Evolutionary conservation across 2,329 filamentous ascomycete species (phyloP).

Genomic region (Tolypocladium guangdongense): DNA sequence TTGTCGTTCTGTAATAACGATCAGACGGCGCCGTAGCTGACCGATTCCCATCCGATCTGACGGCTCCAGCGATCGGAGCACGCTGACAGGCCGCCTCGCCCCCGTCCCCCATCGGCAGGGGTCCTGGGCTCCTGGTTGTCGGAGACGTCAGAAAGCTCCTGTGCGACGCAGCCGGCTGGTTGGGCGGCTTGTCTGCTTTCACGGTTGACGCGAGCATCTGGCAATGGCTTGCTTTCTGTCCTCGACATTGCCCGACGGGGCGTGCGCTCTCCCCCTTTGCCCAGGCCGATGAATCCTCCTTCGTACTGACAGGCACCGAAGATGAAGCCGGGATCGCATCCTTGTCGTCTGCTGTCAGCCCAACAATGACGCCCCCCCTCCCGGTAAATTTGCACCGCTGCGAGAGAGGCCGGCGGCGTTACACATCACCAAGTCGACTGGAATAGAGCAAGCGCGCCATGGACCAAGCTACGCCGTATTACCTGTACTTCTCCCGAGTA

Average conservation of each 20-base stretch:
- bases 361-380: no score
- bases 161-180: not conserved
- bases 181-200: no score
- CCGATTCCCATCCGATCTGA: constrained; percentile 5
- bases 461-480: not conserved
- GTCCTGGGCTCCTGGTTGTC: not conserved
- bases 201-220: not conserved
- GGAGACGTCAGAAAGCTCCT: not conserved
- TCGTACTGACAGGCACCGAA: not conserved
- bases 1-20: not conserved
- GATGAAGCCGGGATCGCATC: not conserved
- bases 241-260: not conserved
- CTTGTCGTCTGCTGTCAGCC: not conserved
- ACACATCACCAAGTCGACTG: not conserved
- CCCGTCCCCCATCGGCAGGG: not conserved
- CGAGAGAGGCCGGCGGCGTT: not conserved
- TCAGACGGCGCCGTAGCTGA: not conserved
- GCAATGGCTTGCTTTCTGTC: not conserved
- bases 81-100: constrained; percentile 2
- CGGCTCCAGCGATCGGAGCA: constrained; percentile 3
- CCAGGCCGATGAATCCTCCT: not conserved
- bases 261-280: not conserved
- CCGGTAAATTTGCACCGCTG: not conserved
- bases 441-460: not conserved
- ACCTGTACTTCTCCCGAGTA: not conserved